Conservation (phyloP, 148 eudicot species). For the Polygonum maritimum region DNA sequence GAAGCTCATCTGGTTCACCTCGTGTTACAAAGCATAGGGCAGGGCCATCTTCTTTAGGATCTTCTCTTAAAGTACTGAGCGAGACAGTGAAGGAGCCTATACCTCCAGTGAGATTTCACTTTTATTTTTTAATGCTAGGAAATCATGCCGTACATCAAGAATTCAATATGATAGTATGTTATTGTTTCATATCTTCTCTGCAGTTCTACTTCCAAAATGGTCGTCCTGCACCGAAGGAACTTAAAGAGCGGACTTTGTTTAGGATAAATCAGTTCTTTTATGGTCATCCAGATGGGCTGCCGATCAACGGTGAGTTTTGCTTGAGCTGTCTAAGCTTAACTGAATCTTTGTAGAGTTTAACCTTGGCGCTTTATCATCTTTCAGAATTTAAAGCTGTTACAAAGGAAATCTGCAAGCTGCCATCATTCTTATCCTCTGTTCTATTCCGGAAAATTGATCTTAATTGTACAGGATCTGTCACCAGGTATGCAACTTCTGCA, state of each 20-base stretch:
- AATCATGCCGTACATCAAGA: not conserved
- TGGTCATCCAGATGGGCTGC: constrained; percentile 82
- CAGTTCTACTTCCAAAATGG: constrained; percentile 97
- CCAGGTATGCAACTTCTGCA: constrained; percentile 20
- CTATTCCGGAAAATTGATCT: constrained; percentile 30
- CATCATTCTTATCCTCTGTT: constrained; percentile 25
- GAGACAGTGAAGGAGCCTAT: constrained; percentile 87
- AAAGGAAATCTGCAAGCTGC: constrained; percentile 32
- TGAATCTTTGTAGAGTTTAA: not conserved
- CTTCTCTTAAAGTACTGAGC: constrained; percentile 69
- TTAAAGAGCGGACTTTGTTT: constrained; percentile 76
- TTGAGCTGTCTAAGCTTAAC: not conserved
- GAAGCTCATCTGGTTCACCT: constrained; percentile 97
- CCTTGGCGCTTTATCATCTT: constrained; percentile 10
- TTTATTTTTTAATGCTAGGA: not conserved
- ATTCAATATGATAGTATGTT: not conserved
- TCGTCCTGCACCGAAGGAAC: constrained; percentile 84
- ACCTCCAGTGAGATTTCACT: constrained; percentile 55
- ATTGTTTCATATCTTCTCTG: constrained; percentile 10
- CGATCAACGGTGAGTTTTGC: constrained; percentile 55
- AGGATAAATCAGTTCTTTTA: constrained; percentile 90
- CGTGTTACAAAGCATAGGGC: constrained; percentile 67
- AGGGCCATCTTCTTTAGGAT: constrained; percentile 70
- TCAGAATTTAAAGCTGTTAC: constrained; percentile 29
- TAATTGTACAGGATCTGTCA: constrained; percentile 23